phyloP scores from a whole-genome alignment of 495 filamentous ascomycete species.

The Bacidia gigantensis region DNA sequence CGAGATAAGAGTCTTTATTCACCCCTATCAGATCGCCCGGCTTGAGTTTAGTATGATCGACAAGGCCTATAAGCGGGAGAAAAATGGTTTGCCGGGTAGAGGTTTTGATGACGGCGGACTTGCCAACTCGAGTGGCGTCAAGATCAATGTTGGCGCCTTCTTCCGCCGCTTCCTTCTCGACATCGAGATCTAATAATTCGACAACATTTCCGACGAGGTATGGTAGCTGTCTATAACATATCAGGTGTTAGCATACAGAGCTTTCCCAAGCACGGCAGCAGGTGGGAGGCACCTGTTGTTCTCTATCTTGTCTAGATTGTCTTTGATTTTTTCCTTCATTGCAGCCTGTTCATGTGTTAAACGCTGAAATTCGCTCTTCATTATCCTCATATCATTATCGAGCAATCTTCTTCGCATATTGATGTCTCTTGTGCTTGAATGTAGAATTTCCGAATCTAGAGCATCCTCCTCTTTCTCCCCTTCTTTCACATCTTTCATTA shows the following conservation, averaged over 20 bases:
- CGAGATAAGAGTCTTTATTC: constrained; percentile 98
- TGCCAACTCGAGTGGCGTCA: constrained; percentile 90
- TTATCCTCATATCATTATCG: constrained; percentile 94
- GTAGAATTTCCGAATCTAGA: constrained; percentile 81
- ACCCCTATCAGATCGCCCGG: constrained; percentile 95
- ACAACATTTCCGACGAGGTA: constrained; percentile 98
- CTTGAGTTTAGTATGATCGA: constrained; percentile 84
- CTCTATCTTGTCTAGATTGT: constrained; percentile 96
- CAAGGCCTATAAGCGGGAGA: constrained; percentile 90
- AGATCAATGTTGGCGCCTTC: constrained; percentile 98
- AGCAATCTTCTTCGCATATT: constrained; percentile 70
- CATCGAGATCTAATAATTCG: constrained; percentile 89
- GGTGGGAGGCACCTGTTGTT: constrained; percentile 73
- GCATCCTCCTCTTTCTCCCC: constrained; percentile 60
- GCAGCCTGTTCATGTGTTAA: constrained; percentile 85
- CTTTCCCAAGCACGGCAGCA: neutral
- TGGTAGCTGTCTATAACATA: constrained; percentile 64
- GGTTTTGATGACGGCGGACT: constrained; percentile 99
- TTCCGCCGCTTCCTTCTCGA: constrained; percentile 87
- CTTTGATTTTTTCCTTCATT: constrained; percentile 98
- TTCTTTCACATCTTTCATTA: constrained; percentile 73
- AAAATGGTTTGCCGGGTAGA: constrained; percentile 98
- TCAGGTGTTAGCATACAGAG: neutral
- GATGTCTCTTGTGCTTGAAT: constrained; percentile 85
- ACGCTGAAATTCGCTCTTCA: constrained; percentile 93